Conservation (phyloP, 306 rosid genomes). For the Phaseolus lunatus region DNA sequence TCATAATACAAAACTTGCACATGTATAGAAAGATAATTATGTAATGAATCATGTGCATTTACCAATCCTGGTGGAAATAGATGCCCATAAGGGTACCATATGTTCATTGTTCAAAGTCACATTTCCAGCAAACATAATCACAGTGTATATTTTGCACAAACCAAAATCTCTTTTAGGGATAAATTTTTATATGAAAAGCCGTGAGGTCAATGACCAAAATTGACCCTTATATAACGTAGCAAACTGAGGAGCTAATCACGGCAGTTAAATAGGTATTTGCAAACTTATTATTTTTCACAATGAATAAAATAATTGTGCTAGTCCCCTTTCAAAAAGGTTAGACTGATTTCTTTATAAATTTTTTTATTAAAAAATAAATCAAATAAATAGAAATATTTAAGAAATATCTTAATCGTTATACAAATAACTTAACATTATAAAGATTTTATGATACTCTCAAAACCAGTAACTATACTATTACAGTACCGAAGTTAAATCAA, state of each 20-base stretch:
- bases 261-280: neutral
- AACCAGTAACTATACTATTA: no score
- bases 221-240: neutral
- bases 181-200: neutral
- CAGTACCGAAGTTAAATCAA: no score
- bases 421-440: no score
- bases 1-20: neutral
- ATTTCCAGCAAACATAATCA: neutral
- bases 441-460: no score
- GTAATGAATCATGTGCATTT: neutral
- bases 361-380: no score
- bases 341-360: no score
- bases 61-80: neutral
- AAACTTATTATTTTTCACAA: neutral
- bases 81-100: no score
- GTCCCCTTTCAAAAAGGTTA: neutral
- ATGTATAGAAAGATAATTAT: neutral
- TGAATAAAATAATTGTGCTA: neutral
- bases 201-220: neutral
- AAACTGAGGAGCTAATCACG: conserved; percentile 13
- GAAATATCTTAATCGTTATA: no score
- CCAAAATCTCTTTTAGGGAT: neutral
- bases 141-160: neutral
- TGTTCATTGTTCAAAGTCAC: neutral
- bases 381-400: no score